A percentile compares a stretch with the other conserved stretches of the same genome.
Conservation (phyloP, 129 eudicot species). For the Saposhnikovia divaricata region DNA sequence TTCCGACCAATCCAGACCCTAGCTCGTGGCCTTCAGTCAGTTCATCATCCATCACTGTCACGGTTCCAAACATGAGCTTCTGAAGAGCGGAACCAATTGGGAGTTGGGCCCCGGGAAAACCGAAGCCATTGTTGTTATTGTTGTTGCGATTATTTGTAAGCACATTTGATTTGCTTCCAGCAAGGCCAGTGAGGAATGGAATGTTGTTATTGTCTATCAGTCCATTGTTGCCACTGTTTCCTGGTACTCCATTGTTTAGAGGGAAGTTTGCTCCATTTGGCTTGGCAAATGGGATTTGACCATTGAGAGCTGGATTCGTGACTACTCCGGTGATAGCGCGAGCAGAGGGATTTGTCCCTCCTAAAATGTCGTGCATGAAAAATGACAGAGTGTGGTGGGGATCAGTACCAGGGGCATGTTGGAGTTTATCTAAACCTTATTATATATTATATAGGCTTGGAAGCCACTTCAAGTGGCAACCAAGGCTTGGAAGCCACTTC, state of each 20-base stretch:
- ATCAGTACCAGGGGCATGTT: constrained; percentile 2
- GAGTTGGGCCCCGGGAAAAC: constrained; percentile 41
- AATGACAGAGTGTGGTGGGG: constrained; percentile 28
- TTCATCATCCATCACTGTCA: constrained; percentile 72
- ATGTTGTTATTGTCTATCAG: constrained; percentile 36
- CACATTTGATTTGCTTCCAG: constrained; percentile 26
- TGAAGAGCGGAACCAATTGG: constrained; percentile 48
- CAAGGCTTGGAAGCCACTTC: no score
- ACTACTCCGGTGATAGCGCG: constrained; percentile 37
- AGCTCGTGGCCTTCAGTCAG: constrained; percentile 68
- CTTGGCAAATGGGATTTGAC: constrained; percentile 47
- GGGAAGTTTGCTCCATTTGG: constrained; percentile 38
- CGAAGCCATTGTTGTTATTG: constrained; percentile 21
- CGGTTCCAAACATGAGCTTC: constrained; percentile 78
- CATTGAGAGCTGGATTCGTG: constrained; percentile 36
- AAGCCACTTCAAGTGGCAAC: no score
- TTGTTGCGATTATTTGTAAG: constrained; percentile 30
- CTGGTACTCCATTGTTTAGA: constrained; percentile 39
- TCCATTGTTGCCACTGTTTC: constrained; percentile 19
- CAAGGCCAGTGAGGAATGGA: constrained; percentile 42
- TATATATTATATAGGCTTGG: no score
- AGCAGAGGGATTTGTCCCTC: constrained; percentile 46
- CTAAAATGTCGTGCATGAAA: constrained; percentile 48
- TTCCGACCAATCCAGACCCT: constrained; percentile 59
- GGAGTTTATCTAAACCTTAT: no score